phyloP scores from a whole-genome alignment of 148 eudicot genomes.

The Selenicereus undatus region DNA sequence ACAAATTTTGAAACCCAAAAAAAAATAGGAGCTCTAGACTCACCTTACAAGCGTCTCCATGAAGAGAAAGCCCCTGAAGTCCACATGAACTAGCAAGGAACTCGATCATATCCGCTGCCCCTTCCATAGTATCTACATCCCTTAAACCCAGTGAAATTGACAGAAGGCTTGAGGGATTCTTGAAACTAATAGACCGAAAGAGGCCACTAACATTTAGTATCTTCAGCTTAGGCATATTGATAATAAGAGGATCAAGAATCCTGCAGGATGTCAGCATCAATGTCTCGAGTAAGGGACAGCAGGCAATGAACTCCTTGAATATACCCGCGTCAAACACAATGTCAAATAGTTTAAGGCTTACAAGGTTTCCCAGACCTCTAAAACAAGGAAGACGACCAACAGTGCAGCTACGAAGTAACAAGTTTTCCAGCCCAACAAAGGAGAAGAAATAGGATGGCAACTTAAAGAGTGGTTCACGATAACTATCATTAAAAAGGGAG shows the following conservation, averaged over 20 bases:
- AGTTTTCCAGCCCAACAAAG: background rate
- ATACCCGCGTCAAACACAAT: background rate
- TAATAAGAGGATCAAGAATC: background rate
- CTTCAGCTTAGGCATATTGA: background rate
- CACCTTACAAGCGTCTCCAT: background rate
- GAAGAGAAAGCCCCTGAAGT: background rate
- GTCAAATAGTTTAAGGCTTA: background rate
- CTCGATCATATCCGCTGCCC: background rate
- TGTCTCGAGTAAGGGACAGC: background rate
- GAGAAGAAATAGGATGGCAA: background rate
- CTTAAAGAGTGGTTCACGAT: background rate
- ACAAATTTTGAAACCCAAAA: background rate
- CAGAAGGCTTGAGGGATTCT: background rate
- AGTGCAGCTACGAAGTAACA: background rate
- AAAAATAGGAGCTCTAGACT: background rate
- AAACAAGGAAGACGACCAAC: background rate
- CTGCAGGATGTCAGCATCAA: background rate
- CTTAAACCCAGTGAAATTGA: background rate
- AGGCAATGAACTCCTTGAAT: background rate
- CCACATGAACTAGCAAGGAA: constrained; percentile 2
- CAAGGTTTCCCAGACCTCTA: background rate
- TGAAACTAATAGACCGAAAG: background rate
- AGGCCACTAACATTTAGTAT: background rate
- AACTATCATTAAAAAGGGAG: background rate
- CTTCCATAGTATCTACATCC: background rate